These are phyloP conservation scores for Stereum hirsutum DNA, from an alignment of 1,284 basidiomycete species.

Conservation along the genomic window DNA sequence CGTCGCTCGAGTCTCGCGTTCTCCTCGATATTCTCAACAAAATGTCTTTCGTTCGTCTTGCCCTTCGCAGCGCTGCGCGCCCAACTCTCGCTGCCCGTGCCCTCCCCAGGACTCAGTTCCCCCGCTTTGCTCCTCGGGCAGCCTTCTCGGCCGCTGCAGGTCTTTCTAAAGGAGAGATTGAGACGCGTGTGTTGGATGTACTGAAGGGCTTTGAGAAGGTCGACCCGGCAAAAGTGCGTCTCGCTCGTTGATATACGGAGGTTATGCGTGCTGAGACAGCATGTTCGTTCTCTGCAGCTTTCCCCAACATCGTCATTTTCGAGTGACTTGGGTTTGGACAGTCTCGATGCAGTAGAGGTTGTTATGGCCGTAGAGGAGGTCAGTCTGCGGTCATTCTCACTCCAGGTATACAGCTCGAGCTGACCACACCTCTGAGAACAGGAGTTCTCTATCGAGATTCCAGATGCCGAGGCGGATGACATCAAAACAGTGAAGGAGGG, in stretches of 20 bases:
- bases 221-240: constrained; percentile 68
- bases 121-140: constrained; percentile 31
- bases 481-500: constrained; percentile 94
- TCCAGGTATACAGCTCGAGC: neutral
- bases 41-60: constrained; percentile 36
- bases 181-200: constrained; percentile 79
- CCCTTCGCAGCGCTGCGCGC: constrained; percentile 23
- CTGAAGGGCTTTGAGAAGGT: constrained; percentile 96
- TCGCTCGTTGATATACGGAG: constrained; percentile 4
- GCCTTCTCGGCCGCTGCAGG: constrained; percentile 73
- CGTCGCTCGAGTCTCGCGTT: no score
- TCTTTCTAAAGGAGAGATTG: constrained; percentile 71
- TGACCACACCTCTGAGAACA: constrained; percentile 21
- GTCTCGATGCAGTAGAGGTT: constrained; percentile 95
- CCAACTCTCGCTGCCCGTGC: constrained; percentile 21
- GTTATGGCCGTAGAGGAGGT: constrained; percentile 99
- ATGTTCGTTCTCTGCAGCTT: constrained; percentile 49
- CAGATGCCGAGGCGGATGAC: constrained; percentile 96
- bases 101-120: constrained; percentile 18
- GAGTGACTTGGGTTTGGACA: constrained; percentile 90
- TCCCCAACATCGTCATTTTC: constrained; percentile 70
- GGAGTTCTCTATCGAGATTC: constrained; percentile 91
- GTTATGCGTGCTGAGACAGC: constrained; percentile 3
- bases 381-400: constrained; percentile 12
- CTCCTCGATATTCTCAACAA: no score